Evolutionary conservation across 176 grass and related monocot species (phyloP), one percentile per base, ranked within the genome.

Genomic region (Bonia amplexicaulis): DNA sequence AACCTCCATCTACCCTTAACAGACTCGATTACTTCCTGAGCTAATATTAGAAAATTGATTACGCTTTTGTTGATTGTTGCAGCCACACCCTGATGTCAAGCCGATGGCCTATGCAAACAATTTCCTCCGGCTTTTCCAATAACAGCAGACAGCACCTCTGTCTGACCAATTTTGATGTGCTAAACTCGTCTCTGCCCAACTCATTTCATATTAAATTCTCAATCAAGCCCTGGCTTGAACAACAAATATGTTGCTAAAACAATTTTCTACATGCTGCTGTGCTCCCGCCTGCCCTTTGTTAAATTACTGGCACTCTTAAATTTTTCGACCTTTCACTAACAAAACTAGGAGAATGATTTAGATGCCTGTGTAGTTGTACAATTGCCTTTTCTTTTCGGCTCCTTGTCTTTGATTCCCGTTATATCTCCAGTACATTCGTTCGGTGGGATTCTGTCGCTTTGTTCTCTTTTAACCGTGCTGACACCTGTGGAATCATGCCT

Each of bases 31-130:
- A 62, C 45, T 64, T 63, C 13, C 27, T 72, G 15, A 64, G 9
- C 42, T 86, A 26, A 44, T 29, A 35, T 16, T 66, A 29, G 67
- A 59, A 87, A 26, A 22, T 51, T 41, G 63, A 58, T 79, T 1
- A 12, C 62, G 23, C 26, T 61, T 82, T 74, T 87, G 25, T 83
- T 68, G 10, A 54, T 19, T 63, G 35, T 83, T 91, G 75, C 89
- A 96, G 91, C 71, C 91, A 25, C 91, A 97, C 74, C 91, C 91
- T 25, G 85, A 97, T 84, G 94, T 97, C 46, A 97, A 93, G 85
- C 85, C 91, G n/a, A 93, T 97, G 90, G 90, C 93, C 15, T 95
- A 92, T 79, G 90, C 90, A 44, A 95, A 53, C 83, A 93, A 91
- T 69, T 95, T 95, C 76, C 74, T 93, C 26, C 77, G 86, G 61